Evolutionary conservation across 1,139 yeast genomes (phyloP), one percentile per base, ranked within the genome.

Genomic region (Chernovozyma aurita): DNA sequence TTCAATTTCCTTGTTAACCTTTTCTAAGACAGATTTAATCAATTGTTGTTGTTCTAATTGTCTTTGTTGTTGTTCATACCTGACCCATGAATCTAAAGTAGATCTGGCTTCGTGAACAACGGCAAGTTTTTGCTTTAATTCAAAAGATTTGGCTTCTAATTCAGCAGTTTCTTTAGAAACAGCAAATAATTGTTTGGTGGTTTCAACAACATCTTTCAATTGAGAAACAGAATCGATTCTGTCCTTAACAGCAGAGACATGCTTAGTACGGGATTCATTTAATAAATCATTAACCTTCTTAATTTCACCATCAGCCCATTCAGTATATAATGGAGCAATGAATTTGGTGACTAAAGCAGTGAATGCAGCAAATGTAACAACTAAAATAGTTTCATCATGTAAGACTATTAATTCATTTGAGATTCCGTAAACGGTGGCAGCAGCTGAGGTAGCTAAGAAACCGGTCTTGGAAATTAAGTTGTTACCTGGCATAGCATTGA

Each of bases 41-140:
- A 92, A 80, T 68, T 87, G 95, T 65, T 81, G 79, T 76, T 92
- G 98, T 76, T 92, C 96, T 59, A 83, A 71, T 76, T 87, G 95
- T 74, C 97, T 92, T 55, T 90, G 94, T 62, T 87, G 90, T 52
- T 87, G 84, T 76, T 92, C 98, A 68, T 85, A 87, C 80, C 97
- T 87, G 54, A 88, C 97, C 98, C 98, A 92, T 26, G 97, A 87
- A 70, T 92, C 98, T 62, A 92, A 80, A 43, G 92, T 95, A 42
- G 95, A 70, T 75, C 85, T 88, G 58, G 97, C 97, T 74, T 88
- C 96, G 44, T 71, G 55, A 43, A 95, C 92, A 53, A 87, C 78
- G 47, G 83, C 92, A 50, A 86, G 87, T 62, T 81, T 70, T 75
- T 92, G 98, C 76, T 88, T 85, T 63, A 85, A 78, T 69, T 84